A percentile compares a stretch with the other conserved stretches of the same genome.
Evolutionary conservation across 2,329 filamentous ascomycete species (phyloP).

Genomic region (Graphilbum fragrans): DNA sequence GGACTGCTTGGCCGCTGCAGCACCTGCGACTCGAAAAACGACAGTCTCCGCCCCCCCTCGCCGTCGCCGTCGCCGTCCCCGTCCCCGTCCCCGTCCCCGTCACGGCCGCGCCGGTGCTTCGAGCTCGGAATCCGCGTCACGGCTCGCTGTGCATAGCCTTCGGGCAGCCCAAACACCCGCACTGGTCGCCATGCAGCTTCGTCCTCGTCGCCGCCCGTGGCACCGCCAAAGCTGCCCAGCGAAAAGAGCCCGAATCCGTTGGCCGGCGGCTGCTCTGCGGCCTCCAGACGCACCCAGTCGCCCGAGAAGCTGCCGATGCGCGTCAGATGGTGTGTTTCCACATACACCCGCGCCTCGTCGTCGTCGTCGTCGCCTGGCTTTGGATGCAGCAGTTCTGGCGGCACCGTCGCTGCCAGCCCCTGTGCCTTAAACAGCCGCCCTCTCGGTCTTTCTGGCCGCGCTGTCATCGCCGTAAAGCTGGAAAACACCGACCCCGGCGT

Average conservation of each 20-base stretch:
- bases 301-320: conserved; percentile 95
- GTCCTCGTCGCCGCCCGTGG: conserved; percentile 44
- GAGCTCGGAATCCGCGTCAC: conserved; percentile 47
- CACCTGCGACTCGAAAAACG: conserved; percentile 59
- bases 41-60: conserved; percentile 31
- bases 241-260: conserved; percentile 57
- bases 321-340: conserved; percentile 74
- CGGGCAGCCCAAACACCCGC: conserved; percentile 80
- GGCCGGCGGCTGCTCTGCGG: conserved; percentile 57
- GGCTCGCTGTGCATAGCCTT: conserved; percentile 51
- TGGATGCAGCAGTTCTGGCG: conserved; percentile 71
- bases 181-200: conserved; percentile 64
- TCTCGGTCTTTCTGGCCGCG: conserved; percentile 56
- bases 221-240: conserved; percentile 48
- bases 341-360: conserved; percentile 79
- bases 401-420: conserved; percentile 58
- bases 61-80: conserved; percentile 29
- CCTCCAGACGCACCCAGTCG: conserved; percentile 85
- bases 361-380: conserved; percentile 69
- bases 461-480: conserved; percentile 73
- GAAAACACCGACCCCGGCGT: conserved; percentile 87
- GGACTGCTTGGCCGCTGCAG: conserved; percentile 45
- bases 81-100: conserved; percentile 32
- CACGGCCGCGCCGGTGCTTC: conserved; percentile 36
- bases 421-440: conserved; percentile 79